Conservation (phyloP, 345 rosid genomes). For the Bruguiera gymnorhiza region DNA sequence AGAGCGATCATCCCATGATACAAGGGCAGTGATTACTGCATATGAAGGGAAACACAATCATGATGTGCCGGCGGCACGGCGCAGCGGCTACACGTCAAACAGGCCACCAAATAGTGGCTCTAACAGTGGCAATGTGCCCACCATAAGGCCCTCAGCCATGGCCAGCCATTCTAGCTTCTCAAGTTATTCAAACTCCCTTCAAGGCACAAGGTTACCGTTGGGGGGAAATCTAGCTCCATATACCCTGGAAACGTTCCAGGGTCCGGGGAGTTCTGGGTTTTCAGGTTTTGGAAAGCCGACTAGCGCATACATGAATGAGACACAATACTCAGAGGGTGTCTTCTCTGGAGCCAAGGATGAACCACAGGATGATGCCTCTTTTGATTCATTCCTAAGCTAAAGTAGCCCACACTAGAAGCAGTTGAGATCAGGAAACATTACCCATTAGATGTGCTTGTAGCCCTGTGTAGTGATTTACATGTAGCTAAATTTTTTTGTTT, state of each 20-base stretch:
- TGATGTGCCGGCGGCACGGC: slow-evolving; percentile 29
- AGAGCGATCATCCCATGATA: slow-evolving; percentile 34
- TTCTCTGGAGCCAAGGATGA: slow-evolving; percentile 24
- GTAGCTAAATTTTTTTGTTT: slow-evolving; percentile 12
- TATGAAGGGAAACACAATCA: slow-evolving; percentile 38
- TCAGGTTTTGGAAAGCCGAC: slow-evolving; percentile 19
- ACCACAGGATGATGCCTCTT: slow-evolving; percentile 17
- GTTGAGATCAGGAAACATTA: background rate
- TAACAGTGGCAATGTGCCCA: slow-evolving; percentile 14
- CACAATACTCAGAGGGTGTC: slow-evolving; percentile 11
- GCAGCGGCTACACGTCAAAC: slow-evolving; percentile 53
- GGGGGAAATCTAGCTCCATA: slow-evolving; percentile 18
- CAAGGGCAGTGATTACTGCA: slow-evolving; percentile 29
- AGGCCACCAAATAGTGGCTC: slow-evolving; percentile 27
- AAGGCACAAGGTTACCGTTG: slow-evolving; percentile 20
- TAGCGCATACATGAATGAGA: slow-evolving; percentile 17
- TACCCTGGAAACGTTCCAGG: slow-evolving; percentile 24
- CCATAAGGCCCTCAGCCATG: slow-evolving; percentile 63
- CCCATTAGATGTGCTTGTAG: background rate
- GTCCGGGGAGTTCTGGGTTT: slow-evolving; percentile 15
- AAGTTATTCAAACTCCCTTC: slow-evolving; percentile 25
- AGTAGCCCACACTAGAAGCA: background rate
- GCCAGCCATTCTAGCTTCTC: slow-evolving; percentile 35
- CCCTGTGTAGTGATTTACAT: slow-evolving; percentile 8
- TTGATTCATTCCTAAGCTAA: slow-evolving; percentile 15